These are phyloP conservation scores for Sechiopsis laciniata DNA, from an alignment of 306 rosid genomes.

Conservation along the genomic window DNA sequence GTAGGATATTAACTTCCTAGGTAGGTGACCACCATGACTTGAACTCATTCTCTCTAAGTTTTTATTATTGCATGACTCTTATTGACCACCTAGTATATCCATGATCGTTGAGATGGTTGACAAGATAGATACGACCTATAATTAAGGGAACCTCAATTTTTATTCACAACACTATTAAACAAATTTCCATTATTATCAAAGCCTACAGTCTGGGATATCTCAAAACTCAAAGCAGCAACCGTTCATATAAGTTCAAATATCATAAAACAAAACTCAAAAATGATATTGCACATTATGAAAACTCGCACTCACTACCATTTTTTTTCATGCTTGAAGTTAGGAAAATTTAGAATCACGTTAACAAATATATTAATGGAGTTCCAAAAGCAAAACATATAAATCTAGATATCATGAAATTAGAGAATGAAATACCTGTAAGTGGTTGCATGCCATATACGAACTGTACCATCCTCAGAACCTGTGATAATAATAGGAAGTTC, in stretches of 20 bases:
- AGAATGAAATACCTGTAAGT: slow-evolving; percentile 60
- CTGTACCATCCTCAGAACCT: slow-evolving; percentile 98
- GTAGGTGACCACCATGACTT: neutral
- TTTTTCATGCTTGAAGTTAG: neutral
- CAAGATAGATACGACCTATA: slow-evolving; percentile 8
- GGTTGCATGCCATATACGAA: slow-evolving; percentile 93
- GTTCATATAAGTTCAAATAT: neutral
- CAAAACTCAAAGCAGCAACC: too few relatives aligned
- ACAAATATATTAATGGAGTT: neutral
- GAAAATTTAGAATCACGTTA: slow-evolving; percentile 2
- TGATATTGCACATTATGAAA: neutral
- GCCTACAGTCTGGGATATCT: neutral
- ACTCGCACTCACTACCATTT: neutral
- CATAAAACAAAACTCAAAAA: slow-evolving; percentile 3
- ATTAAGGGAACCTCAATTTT: neutral
- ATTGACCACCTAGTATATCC: neutral
- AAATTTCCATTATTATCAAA: neutral
- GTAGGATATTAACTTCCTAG: neutral
- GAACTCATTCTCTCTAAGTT: neutral
- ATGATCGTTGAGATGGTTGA: neutral
- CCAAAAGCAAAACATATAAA: neutral
- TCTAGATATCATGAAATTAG: neutral
- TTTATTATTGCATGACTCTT: neutral
- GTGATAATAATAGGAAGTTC: slow-evolving; percentile 93
- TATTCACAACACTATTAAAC: neutral